Conservation (phyloP, 116 monocot genomes). For the Zostera marina region DNA sequence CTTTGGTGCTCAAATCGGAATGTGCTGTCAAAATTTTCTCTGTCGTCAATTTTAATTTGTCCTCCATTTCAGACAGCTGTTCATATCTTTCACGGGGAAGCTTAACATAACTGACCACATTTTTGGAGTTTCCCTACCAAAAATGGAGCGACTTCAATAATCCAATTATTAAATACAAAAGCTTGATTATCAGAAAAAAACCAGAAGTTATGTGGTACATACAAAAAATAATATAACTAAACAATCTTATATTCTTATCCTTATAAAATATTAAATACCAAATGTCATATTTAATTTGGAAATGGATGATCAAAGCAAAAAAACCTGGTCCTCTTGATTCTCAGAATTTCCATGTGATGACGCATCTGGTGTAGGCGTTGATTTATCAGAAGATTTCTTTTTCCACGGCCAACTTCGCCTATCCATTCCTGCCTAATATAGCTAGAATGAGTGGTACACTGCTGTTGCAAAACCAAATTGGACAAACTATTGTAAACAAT, state of each 20-base stretch:
- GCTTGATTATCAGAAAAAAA: neutral
- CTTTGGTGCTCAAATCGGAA: constrained; percentile 28
- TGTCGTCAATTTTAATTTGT: constrained; percentile 34
- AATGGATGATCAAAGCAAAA: neutral
- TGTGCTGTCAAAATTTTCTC: constrained; percentile 26
- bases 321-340: constrained; percentile 12
- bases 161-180: neutral
- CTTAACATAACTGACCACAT: constrained; percentile 28
- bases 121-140: constrained; percentile 25
- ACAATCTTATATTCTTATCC: neutral
- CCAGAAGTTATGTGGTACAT: neutral
- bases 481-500: neutral
- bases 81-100: constrained; percentile 40
- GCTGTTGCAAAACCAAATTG: neutral
- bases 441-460: neutral
- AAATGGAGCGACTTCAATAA: neutral
- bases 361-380: constrained; percentile 10
- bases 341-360: constrained; percentile 16
- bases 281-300: neutral
- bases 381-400: constrained; percentile 57
- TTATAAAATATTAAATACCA: neutral
- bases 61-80: constrained; percentile 39
- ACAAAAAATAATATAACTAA: neutral
- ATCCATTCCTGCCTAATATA: constrained; percentile 29
- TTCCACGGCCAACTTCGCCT: constrained; percentile 84